A percentile compares a stretch with the other conserved stretches of the same genome.
phyloP scores from a whole-genome alignment of 2,329 filamentous ascomycete species.

The Pezicula carpinea region DNA sequence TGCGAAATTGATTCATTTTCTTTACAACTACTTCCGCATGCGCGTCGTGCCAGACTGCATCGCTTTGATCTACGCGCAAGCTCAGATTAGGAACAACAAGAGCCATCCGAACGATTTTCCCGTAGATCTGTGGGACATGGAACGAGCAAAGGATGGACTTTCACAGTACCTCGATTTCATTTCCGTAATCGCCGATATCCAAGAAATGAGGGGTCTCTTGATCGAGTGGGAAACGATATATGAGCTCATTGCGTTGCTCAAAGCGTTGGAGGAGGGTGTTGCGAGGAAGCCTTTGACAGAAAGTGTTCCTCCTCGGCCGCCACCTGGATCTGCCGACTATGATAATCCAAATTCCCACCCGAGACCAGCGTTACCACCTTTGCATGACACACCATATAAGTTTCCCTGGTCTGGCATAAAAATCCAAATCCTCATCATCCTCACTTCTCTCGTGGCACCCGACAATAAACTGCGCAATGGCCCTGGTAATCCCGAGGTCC shows the following conservation, averaged over 20 bases:
- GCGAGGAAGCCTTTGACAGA: constrained; percentile 70
- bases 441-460: constrained; percentile 85
- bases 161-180: constrained; percentile 94
- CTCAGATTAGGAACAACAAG: constrained; percentile 74
- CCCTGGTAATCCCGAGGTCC: constrained; percentile 68
- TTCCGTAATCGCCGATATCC: constrained; percentile 80
- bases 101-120: constrained; percentile 84
- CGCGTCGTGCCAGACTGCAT: constrained; percentile 92
- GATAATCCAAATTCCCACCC: constrained; percentile 19
- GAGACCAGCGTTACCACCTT: constrained; percentile 38
- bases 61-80: constrained; percentile 90
- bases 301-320: constrained; percentile 33
- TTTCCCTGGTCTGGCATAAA: constrained; percentile 75
- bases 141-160: constrained; percentile 89
- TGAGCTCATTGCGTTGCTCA: constrained; percentile 81
- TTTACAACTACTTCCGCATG: constrained; percentile 87
- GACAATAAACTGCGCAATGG: constrained; percentile 55
- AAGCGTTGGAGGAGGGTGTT: constrained; percentile 82
- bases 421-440: constrained; percentile 84
- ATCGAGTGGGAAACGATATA: constrained; percentile 90
- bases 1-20: constrained; percentile 71
- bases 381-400: constrained; percentile 61
- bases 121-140: constrained; percentile 95
- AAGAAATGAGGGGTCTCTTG: constrained; percentile 76
- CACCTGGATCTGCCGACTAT: constrained; percentile 13